phyloP scores from a whole-genome alignment of 1,284 basidiomycete genomes.

The Abortiporus biennis region DNA sequence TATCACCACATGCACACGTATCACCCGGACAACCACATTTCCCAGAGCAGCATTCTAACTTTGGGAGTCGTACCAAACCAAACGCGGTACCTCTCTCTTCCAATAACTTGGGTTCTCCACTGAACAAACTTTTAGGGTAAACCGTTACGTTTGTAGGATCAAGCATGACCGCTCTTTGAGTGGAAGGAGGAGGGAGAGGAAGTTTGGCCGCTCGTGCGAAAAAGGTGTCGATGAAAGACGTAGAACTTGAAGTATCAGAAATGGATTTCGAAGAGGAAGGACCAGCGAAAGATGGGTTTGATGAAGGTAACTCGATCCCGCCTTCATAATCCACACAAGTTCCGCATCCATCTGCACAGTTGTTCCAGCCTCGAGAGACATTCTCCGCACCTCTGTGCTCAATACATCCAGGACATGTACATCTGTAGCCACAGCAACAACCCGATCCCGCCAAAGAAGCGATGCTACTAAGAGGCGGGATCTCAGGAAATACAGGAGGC shows the following conservation, averaged over 20 bases:
- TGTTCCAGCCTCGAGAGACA: conserved; percentile 35
- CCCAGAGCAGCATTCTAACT: conserved; percentile 60
- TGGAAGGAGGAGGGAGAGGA: conserved; percentile 51
- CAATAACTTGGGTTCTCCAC: conserved; percentile 16
- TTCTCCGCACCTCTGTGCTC: conserved; percentile 53
- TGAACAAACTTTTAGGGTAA: conserved; percentile 35
- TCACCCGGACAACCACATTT: conserved; percentile 36
- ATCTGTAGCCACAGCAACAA: conserved; percentile 64
- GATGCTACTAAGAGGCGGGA: conserved; percentile 54
- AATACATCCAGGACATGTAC: conserved; percentile 68
- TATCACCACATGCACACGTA: conserved; percentile 43
- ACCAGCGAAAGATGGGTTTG: conserved; percentile 7
- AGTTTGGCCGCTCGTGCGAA: conserved; percentile 53
- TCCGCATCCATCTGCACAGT: conserved; percentile 56
- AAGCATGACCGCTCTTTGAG: conserved; percentile 31
- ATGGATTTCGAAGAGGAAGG: conserved; percentile 1
- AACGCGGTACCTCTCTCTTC: conserved; percentile 34
- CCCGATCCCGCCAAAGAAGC: conserved; percentile 53
- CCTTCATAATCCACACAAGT: conserved; percentile 54
- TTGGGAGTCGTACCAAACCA: conserved; percentile 51
- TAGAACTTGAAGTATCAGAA: conserved; percentile 7
- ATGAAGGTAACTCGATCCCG: conserved; percentile 36
- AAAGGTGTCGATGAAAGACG: conserved; percentile 51
- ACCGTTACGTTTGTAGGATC: conserved; percentile 47
- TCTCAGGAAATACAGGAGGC: conserved; percentile 42